Evolutionary conservation across 208 protist genomes (phyloP), one percentile per base, ranked within the genome.

Genomic region (Leishmania arabica): DNA sequence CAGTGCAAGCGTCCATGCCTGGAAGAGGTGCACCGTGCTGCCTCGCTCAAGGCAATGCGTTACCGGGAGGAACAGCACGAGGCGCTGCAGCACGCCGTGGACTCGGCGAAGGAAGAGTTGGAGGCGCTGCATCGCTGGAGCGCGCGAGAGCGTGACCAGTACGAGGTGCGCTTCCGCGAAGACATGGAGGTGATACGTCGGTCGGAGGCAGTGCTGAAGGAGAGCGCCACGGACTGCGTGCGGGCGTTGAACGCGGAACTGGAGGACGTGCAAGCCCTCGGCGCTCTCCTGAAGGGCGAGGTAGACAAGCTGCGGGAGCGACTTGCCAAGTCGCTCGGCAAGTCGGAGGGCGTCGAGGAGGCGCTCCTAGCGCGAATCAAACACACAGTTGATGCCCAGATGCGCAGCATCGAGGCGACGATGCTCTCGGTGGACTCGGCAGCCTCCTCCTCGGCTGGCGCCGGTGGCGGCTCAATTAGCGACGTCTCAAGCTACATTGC

Each of bases 231-330:
- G 4, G 86, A 90, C n/a, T 91, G 90, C 75, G 90, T 97, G 71
- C 88, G 92, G 80, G 80, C 81, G 21, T 75, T 97, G 24, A 97
- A 97, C 81, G 68, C 81, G 34, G 94, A 97, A 81, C 83, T 97
- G 31, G 90, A 91, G 53, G 91, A 96, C 47, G 86, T 96, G 80
- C 94, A 97, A 78, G 89, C 85, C 17, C 84, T 97, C 9, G 92
- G 94, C 21, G 90, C 87, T 15, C 56, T 92, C 37, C 82, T 97
- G 17, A 93, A 93, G 54, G 70, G 53, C 15, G 94, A 95, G 78
- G 84, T 90, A 8, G 91, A 95, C 40, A 89, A 88, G 71, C 75
- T 97, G 68, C 87, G 91, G 27, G 88, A 91, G 60, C 77, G 78
- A n/a, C 82, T 97, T 11, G 81, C 82, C n/a, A 84, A 90, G 45